Evolutionary conservation across 163 green algal species (phyloP).

Genomic region (Trebouxia gelatinosa): DNA sequence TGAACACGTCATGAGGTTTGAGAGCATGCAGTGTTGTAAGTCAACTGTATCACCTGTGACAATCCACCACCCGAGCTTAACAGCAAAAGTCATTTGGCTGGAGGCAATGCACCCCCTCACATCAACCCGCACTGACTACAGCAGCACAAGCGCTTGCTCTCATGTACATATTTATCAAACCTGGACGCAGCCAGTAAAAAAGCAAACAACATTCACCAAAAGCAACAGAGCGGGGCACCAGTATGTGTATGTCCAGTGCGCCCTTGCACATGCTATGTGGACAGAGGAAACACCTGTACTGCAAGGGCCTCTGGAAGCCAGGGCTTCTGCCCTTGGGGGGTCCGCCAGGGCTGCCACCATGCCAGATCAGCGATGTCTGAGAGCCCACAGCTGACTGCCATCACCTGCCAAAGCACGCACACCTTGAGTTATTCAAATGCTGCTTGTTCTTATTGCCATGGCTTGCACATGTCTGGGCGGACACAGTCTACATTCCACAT

Average conservation of each 20-base stretch:
- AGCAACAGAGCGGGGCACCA: background rate
- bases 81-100: background rate
- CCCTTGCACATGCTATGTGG: background rate
- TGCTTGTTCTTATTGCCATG: too few species aligned
- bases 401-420: too few species aligned
- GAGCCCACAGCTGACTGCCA: slow-evolving; percentile 62
- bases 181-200: background rate
- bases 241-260: background rate
- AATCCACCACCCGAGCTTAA: background rate
- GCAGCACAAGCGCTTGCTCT: background rate
- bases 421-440: too few species aligned
- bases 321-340: background rate
- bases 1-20: background rate
- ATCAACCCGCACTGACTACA: background rate
- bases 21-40: background rate
- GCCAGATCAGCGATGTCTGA: slow-evolving; percentile 40
- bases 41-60: background rate
- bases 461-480: too few species aligned
- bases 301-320: slow-evolving; percentile 30
- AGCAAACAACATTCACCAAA: background rate
- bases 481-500: too few species aligned
- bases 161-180: background rate
- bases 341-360: slow-evolving; percentile 52
- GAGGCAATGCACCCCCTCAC: background rate
- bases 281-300: slow-evolving; percentile 9